Conservation (phyloP, 176 grass and related monocot genomes). For the Oryza longistaminata region DNA sequence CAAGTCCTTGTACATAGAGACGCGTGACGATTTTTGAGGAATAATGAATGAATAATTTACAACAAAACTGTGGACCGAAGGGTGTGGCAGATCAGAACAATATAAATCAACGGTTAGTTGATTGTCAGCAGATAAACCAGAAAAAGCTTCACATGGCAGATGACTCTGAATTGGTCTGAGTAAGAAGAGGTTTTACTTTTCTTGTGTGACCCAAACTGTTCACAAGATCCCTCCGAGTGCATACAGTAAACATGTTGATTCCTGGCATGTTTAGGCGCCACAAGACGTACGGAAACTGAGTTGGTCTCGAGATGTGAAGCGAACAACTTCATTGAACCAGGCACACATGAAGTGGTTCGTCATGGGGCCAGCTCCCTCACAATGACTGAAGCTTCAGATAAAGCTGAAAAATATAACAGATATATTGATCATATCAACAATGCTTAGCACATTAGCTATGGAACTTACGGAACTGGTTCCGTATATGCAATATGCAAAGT, state of each 20-base stretch:
- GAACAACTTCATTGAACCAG: slow-evolving; percentile 98
- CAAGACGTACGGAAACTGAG: slow-evolving; percentile 87
- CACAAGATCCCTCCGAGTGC: slow-evolving; percentile 86
- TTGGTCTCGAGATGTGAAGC: slow-evolving; percentile 93
- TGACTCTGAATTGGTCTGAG: slow-evolving; percentile 36
- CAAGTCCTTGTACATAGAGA: slow-evolving; percentile 29
- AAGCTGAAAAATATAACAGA: slow-evolving; percentile 61
- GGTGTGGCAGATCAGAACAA: neutral
- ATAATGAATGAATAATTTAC: slow-evolving; percentile 53
- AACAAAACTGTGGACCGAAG: slow-evolving; percentile 53
- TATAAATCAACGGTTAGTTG: slow-evolving; percentile 46
- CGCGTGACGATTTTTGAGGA: slow-evolving; percentile 11
- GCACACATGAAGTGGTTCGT: slow-evolving; percentile 88
- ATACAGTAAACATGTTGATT: slow-evolving; percentile 87
- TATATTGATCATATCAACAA: slow-evolving; percentile 6
- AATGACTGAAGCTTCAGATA: slow-evolving; percentile 85
- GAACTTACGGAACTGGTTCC: neutral
- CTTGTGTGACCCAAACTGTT: slow-evolving; percentile 86
- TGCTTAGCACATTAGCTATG: neutral
- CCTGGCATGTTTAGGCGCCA: slow-evolving; percentile 69
- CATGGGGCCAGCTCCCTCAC: slow-evolving; percentile 74
- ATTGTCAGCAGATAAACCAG: neutral
- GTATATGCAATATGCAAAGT: neutral
- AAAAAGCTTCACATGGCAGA: slow-evolving; percentile 16
- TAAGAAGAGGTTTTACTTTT: slow-evolving; percentile 80